These are phyloP conservation scores for Silene vulgaris DNA, from an alignment of 179 eudicot genomes.

Conservation along the genomic window DNA sequence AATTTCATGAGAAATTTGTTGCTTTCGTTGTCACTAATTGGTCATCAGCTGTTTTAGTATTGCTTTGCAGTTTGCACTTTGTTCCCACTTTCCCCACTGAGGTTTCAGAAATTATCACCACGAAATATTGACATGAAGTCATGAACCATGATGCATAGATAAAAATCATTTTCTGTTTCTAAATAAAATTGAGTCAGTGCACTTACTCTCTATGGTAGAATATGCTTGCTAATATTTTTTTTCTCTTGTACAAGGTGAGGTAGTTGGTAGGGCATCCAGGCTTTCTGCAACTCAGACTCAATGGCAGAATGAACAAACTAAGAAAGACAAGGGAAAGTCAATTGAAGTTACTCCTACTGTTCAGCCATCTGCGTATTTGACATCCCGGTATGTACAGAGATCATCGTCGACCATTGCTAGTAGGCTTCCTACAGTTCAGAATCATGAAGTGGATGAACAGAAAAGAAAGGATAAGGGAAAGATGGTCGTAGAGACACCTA, in stretches of 20 bases:
- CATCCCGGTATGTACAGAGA: conserved; percentile 7
- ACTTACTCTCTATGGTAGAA: not conserved
- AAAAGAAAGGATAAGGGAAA: conserved; percentile 28
- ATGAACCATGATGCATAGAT: too few species aligned
- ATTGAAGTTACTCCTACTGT: conserved; percentile 20
- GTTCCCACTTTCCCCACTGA: not conserved
- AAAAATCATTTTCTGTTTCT: conserved; percentile 6
- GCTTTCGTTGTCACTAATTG: not conserved
- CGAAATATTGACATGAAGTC: not conserved
- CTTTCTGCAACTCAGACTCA: conserved; percentile 19
- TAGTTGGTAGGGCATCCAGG: conserved; percentile 18
- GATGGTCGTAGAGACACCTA: conserved; percentile 19
- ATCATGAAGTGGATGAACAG: conserved; percentile 13
- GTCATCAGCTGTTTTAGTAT: not conserved
- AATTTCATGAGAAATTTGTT: not conserved
- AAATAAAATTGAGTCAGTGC: not conserved
- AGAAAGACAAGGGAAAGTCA: conserved; percentile 29
- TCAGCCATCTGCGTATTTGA: not conserved
- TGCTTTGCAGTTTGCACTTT: not conserved
- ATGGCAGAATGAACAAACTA: conserved; percentile 18
- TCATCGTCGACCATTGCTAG: conserved; percentile 1
- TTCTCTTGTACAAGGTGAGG: conserved; percentile 8
- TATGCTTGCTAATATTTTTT: not conserved
- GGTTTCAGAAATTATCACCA: not conserved
- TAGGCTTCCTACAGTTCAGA: conserved; percentile 4